phyloP scores from a whole-genome alignment of 225 moss, liverwort and hornwort species.

The Lunularia cruciata region DNA sequence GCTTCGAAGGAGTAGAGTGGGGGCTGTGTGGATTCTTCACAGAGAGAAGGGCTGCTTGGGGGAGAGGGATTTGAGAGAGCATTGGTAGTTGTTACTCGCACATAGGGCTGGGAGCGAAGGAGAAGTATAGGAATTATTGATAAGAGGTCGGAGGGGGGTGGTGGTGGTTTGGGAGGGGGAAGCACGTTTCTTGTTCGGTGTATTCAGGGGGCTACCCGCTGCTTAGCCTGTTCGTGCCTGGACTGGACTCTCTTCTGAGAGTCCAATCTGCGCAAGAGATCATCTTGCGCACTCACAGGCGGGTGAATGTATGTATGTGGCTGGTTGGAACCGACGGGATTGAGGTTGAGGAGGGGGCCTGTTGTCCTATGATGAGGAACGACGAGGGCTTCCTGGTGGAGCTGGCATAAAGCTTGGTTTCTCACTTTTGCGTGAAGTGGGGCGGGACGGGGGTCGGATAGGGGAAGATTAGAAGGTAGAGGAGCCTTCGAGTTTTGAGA shows the following conservation, averaged over 20 bases:
- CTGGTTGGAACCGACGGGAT: not conserved
- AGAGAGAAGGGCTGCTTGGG: too few species aligned
- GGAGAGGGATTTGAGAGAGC: too few species aligned
- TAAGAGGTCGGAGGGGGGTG: too few species aligned
- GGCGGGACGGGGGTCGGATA: not conserved
- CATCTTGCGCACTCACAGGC: not conserved
- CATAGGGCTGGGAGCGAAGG: too few species aligned
- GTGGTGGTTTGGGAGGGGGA: too few species aligned
- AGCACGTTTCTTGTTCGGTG: not conserved
- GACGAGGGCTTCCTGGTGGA: not conserved
- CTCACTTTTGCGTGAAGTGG: not conserved
- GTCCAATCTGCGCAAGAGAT: conserved; percentile 28
- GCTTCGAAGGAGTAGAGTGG: not conserved
- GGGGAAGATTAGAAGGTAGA: not conserved
- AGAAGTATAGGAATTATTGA: too few species aligned
- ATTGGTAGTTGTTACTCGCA: too few species aligned
- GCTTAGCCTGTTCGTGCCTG: not conserved
- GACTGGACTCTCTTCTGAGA: conserved; percentile 12
- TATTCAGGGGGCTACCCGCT: too few species aligned
- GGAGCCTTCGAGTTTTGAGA: not conserved
- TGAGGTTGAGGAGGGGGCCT: too few species aligned
- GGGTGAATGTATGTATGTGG: conserved; percentile 1
- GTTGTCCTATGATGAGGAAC: conserved; percentile 31
- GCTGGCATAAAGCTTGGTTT: not conserved
- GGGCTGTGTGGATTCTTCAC: not conserved